Percentiles rank a stretch among this genome's conserved stretches.
Conservation (phyloP, 345 rosid genomes). For the Salix caprea region DNA sequence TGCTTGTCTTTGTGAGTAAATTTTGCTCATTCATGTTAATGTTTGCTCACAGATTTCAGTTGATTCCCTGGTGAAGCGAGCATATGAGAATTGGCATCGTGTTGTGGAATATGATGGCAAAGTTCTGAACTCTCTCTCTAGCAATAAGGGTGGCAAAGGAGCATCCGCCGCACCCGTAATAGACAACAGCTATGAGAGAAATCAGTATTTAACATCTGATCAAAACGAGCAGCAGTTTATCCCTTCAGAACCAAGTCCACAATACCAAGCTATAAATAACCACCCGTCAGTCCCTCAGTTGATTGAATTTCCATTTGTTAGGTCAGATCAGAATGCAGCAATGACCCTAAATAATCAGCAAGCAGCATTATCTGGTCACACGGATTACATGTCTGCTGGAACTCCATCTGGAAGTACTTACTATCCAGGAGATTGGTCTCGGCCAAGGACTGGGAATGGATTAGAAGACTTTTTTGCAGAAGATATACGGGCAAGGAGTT, state of each 20-base stretch:
- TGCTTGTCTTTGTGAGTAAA: not conserved
- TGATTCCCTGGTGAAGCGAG: slow-evolving; percentile 74
- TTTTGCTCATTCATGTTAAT: slow-evolving; percentile 4
- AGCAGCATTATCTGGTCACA: slow-evolving; percentile 35
- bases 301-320: slow-evolving; percentile 55
- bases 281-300: slow-evolving; percentile 42
- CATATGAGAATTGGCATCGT: slow-evolving; percentile 88
- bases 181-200: slow-evolving; percentile 24
- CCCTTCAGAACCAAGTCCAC: slow-evolving; percentile 36
- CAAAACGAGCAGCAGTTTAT: slow-evolving; percentile 30
- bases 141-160: slow-evolving; percentile 34
- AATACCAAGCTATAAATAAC: slow-evolving; percentile 31
- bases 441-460: slow-evolving; percentile 45
- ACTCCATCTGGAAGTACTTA: slow-evolving; percentile 33
- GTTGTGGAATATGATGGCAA: slow-evolving; percentile 78
- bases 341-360: slow-evolving; percentile 38
- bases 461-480: slow-evolving; percentile 60
- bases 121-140: slow-evolving; percentile 50
- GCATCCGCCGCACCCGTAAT: slow-evolving; percentile 22
- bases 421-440: slow-evolving; percentile 62
- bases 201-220: slow-evolving; percentile 13
- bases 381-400: slow-evolving; percentile 43
- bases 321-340: slow-evolving; percentile 36
- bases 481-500: slow-evolving; percentile 71
- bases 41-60: slow-evolving; percentile 58